Evolutionary conservation across 177 flowering plant genomes (phyloP).

Genomic region (Telopea speciosissima): DNA sequence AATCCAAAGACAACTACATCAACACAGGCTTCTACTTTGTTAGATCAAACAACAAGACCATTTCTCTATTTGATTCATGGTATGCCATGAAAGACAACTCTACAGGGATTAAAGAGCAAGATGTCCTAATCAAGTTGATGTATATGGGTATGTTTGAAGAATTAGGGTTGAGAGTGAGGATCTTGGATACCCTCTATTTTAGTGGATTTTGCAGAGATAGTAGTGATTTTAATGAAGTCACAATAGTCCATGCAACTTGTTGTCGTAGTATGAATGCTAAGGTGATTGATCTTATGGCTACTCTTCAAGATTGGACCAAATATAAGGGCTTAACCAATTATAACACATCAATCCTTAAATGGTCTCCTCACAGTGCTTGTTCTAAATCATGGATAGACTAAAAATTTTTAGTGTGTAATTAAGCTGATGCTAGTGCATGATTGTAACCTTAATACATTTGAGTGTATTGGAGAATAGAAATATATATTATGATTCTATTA

Average conservation of each 20-base stretch:
- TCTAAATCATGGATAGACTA: too few species aligned
- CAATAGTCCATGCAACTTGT: constrained; percentile 72
- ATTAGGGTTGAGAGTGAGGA: constrained; percentile 34
- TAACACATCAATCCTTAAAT: too few species aligned
- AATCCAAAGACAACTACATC: constrained; percentile 23
- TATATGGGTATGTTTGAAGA: constrained; percentile 16
- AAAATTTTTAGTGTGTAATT: too few species aligned
- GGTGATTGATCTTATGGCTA: constrained; percentile 36
- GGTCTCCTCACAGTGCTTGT: too few species aligned
- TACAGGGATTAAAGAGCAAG: constrained; percentile 60
- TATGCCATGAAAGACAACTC: constrained; percentile 36
- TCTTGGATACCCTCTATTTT: constrained; percentile 48
- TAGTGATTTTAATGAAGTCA: constrained; percentile 32
- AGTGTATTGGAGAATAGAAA: too few species aligned
- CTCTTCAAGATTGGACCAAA: constrained; percentile 46
- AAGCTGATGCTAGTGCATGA: too few species aligned
- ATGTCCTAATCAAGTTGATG: constrained; percentile 39
- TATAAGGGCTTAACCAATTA: too few species aligned
- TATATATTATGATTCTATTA: too few species aligned
- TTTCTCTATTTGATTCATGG: constrained; percentile 50
- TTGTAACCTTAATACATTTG: too few species aligned
- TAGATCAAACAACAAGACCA: constrained; percentile 57
- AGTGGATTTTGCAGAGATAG: constrained; percentile 64
- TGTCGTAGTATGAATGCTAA: constrained; percentile 65
- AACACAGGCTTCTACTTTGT: constrained; percentile 74